Percentiles rank a stretch among this genome's conserved stretches.
Conservation (phyloP, 1,284 basidiomycete genomes). For the Apiotrichum laibachii region DNA sequence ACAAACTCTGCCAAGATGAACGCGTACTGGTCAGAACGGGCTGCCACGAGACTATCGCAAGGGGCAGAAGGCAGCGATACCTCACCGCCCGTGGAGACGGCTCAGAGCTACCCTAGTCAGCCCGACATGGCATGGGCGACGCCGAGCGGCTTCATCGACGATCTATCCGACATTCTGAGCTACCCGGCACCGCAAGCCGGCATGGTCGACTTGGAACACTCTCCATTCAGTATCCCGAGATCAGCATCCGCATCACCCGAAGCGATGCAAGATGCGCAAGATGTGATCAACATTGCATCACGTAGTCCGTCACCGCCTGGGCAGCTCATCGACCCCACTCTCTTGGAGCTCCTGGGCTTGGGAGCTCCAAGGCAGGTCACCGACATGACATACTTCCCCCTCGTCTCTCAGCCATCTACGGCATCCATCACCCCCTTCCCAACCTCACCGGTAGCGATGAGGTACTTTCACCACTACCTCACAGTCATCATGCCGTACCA, state of each 20-base stretch:
- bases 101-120: neutral
- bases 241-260: neutral
- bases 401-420: neutral
- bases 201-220: neutral
- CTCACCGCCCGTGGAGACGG: neutral
- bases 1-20: constrained; percentile 5
- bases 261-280: neutral
- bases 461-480: constrained; percentile 35
- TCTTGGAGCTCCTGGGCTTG: constrained; percentile 10
- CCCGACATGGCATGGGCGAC: neutral
- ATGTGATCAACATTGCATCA: neutral
- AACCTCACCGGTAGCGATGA: constrained; percentile 1
- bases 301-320: neutral
- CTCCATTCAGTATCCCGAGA: neutral
- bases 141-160: neutral
- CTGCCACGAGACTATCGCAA: neutral
- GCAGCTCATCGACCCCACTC: constrained; percentile 1
- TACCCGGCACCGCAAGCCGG: neutral
- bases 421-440: neutral
- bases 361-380: neutral
- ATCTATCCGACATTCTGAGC: neutral
- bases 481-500: constrained; percentile 34
- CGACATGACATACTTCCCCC: neutral
- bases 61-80: no score
- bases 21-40: constrained; percentile 2